Conservation (phyloP, 2,329 filamentous ascomycete species). For the Trichoderma sp. region DNA sequence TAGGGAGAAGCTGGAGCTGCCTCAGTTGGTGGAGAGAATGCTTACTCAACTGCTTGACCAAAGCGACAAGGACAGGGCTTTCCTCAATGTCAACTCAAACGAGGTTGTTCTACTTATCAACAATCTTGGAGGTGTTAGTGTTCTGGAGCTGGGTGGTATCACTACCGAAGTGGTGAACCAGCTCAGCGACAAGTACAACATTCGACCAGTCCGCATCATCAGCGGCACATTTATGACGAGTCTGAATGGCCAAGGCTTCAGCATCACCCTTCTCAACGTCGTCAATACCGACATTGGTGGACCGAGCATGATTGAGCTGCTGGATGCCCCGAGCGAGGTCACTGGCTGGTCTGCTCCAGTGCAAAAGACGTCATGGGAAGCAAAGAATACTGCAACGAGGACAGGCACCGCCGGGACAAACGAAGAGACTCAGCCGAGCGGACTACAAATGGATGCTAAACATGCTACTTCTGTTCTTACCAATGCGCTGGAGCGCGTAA, state of each 20-base stretch:
- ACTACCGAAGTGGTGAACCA: constrained; percentile 65
- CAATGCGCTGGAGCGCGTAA: constrained; percentile 57
- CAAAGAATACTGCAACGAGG: constrained; percentile 47
- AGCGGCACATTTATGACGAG: constrained; percentile 76
- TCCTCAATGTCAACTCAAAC: constrained; percentile 58
- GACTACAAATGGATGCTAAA: constrained; percentile 51
- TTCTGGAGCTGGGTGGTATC: constrained; percentile 70
- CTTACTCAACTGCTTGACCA: constrained; percentile 65
- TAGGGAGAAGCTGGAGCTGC: constrained; percentile 50
- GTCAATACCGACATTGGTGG: constrained; percentile 56
- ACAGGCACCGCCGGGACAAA: constrained; percentile 36
- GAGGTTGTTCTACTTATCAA: constrained; percentile 71
- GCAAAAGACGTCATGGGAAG: constrained; percentile 61
- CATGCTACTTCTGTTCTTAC: constrained; percentile 51
- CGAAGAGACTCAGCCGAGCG: constrained; percentile 42
- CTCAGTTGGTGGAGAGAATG: constrained; percentile 61
- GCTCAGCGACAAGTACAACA: constrained; percentile 53
- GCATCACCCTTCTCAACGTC: constrained; percentile 66
- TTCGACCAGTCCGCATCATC: constrained; percentile 63
- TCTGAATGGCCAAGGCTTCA: constrained; percentile 73
- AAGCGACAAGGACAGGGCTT: constrained; percentile 66
- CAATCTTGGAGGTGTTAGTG: constrained; percentile 72
- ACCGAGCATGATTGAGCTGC: constrained; percentile 63
- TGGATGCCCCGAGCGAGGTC: constrained; percentile 68
- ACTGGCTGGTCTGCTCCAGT: constrained; percentile 68